Evolutionary conservation across 1,139 yeast genomes (phyloP), one percentile per base, ranked within the genome.

Genomic region (Trichomonascaceae sp.): DNA sequence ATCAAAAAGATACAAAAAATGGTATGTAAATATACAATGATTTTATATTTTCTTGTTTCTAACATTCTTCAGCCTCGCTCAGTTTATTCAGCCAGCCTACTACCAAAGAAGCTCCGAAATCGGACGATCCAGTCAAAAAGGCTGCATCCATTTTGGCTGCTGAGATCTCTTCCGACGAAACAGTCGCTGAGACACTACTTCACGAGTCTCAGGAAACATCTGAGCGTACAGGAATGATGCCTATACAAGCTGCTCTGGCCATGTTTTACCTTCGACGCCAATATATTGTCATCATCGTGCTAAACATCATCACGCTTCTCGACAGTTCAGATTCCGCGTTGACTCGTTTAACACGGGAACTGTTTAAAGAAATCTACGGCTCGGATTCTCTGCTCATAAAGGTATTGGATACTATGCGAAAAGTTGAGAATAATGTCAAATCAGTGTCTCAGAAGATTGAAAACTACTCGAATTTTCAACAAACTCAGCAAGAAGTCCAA

Each of bases 201-300:
- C 32, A 47, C 6, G 39, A 46, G 55, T 77, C 87, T 2, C 66
- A 75, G 4, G 68, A 70, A 2, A 71, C 76, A 18, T 71, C 76
- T 15, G 70, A 68, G 2, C 67, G 78, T 45, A 74, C 79, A 32
- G 90, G 87, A 3, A 72, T 83, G 6, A 72, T 78, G 1, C 74
- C 84, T 22, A 64, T 78, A 4, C 95, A 88, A 61, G 78, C 84
- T 36, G 96, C 93, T 1, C 78, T 84, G 60, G 80, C 86, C n/a
- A 76, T 82, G 6, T 89, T 80, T 65, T 87, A 83, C 65, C 71
- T 81, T 54, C 78, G 97, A 61, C 77, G 84, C 52, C 85, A 83
- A 63, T 85, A 81, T 61, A 82, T 90, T 19, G 69, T 91, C 50
- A 87, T 86, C 61, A 81, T 88, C 41, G 75, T 84, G 22, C 82